Evolutionary conservation across 495 filamentous ascomycete species (phyloP).

Genomic region (Parathielavia appendiculata): DNA sequence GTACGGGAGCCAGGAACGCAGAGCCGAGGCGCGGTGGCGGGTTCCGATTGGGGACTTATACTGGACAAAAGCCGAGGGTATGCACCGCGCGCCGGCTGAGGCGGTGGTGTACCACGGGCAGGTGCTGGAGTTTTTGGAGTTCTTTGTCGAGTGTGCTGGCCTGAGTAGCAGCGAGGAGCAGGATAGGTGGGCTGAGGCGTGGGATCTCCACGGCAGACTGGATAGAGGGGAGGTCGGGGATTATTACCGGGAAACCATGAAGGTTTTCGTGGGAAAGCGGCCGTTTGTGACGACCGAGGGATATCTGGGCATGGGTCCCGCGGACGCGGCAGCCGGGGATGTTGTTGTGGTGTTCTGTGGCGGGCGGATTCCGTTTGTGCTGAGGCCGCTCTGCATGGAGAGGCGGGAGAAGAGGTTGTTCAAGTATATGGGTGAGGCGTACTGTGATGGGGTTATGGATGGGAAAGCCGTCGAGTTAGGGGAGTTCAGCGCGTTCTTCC

Average conservation of each 20-base stretch:
- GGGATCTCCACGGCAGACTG: too few species aligned
- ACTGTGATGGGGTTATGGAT: conserved; percentile 1
- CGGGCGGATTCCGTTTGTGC: not conserved
- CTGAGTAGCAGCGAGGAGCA: not conserved
- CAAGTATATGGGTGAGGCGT: not conserved
- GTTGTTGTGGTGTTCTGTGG: conserved; percentile 3
- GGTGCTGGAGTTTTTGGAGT: not conserved
- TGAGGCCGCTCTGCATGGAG: not conserved
- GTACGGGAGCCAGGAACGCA: not conserved
- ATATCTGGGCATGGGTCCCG: conserved; percentile 1
- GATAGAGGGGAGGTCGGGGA: not conserved
- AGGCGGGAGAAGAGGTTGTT: not conserved
- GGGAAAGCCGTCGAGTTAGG: not conserved
- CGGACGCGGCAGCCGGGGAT: not conserved
- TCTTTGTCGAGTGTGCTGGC: not conserved
- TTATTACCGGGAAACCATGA: not conserved
- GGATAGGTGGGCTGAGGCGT: not conserved
- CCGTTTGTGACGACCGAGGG: not conserved
- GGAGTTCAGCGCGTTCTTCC: too few species aligned
- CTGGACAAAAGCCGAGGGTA: not conserved
- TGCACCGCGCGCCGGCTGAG: not conserved
- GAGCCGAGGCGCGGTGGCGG: not conserved
- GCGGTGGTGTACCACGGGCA: not conserved
- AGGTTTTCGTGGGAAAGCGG: not conserved
- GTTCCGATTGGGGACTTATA: not conserved